These are phyloP conservation scores for Leccinum broughii DNA, from an alignment of 768 basidiomycete species.

Conservation along the genomic window DNA sequence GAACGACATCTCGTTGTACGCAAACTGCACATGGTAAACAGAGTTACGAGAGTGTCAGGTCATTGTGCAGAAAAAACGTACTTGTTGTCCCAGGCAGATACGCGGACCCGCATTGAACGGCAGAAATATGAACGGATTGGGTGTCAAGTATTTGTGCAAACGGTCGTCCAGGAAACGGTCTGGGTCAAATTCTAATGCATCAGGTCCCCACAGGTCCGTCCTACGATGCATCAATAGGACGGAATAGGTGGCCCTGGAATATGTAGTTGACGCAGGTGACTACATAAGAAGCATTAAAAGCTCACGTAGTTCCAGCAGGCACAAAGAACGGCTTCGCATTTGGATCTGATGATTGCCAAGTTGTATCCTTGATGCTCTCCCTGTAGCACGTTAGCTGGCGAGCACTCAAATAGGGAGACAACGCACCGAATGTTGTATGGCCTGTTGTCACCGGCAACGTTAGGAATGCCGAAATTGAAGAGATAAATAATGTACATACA, in stretches of 20 bases:
- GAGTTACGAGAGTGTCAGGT: neutral
- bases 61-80: constrained; percentile 10
- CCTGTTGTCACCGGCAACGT: constrained; percentile 13
- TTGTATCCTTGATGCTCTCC: constrained; percentile 25
- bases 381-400: constrained; percentile 8
- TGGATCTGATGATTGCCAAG: constrained; percentile 24
- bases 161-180: constrained; percentile 43
- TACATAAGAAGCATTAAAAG: neutral
- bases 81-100: constrained; percentile 40
- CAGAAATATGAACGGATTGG: constrained; percentile 44
- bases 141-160: constrained; percentile 34
- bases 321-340: constrained; percentile 32
- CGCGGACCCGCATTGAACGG: constrained; percentile 45
- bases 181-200: constrained; percentile 39
- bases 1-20: constrained; percentile 36
- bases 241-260: constrained; percentile 27
- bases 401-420: neutral
- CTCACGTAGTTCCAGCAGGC: constrained; percentile 25
- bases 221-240: constrained; percentile 39
- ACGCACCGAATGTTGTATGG: constrained; percentile 36
- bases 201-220: constrained; percentile 39
- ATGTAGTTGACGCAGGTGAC: neutral
- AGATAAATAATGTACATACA: constrained; percentile 13
- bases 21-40: constrained; percentile 26
- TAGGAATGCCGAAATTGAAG: neutral